Conservation (phyloP, 495 filamentous ascomycete genomes). For the Neurospora sp. region DNA sequence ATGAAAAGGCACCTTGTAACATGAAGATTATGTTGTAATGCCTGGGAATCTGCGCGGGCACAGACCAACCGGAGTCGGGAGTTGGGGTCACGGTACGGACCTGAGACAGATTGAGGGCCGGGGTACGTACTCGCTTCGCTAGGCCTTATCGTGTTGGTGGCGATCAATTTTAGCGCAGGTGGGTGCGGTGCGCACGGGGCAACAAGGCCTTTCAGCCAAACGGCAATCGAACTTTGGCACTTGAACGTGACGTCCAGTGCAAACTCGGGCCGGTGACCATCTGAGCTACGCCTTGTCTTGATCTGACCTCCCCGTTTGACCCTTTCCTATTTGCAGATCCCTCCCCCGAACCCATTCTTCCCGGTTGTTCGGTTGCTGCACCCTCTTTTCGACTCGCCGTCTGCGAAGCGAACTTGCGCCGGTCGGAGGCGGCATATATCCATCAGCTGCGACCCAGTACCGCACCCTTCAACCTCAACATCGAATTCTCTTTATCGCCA, state of each 20-base stretch:
- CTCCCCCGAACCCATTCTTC: conserved; percentile 5
- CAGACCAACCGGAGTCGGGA: neutral
- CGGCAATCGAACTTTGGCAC: conserved; percentile 5
- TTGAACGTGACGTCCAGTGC: conserved; percentile 7
- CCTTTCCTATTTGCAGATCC: neutral
- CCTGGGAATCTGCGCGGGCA: neutral
- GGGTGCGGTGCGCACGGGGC: conserved; percentile 9
- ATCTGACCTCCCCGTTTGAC: neutral
- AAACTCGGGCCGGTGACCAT: conserved; percentile 11
- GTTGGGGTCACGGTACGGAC: neutral
- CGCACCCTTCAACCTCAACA: conserved; percentile 1
- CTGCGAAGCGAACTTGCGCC: neutral
- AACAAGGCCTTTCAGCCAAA: conserved; percentile 19
- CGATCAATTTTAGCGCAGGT: conserved; percentile 18
- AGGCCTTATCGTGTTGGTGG: neutral
- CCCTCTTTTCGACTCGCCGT: neutral
- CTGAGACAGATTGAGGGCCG: neutral
- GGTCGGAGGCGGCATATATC: conserved; percentile 6
- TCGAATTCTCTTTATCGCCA: conserved; percentile 9
- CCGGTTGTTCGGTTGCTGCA: conserved; percentile 3
- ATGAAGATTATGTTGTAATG: neutral
- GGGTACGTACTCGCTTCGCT: neutral
- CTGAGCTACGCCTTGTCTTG: neutral
- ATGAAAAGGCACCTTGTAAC: neutral
- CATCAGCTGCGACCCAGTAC: conserved; percentile 3